phyloP scores from a whole-genome alignment of 495 filamentous ascomycete genomes.

The Neurospora sp. region DNA sequence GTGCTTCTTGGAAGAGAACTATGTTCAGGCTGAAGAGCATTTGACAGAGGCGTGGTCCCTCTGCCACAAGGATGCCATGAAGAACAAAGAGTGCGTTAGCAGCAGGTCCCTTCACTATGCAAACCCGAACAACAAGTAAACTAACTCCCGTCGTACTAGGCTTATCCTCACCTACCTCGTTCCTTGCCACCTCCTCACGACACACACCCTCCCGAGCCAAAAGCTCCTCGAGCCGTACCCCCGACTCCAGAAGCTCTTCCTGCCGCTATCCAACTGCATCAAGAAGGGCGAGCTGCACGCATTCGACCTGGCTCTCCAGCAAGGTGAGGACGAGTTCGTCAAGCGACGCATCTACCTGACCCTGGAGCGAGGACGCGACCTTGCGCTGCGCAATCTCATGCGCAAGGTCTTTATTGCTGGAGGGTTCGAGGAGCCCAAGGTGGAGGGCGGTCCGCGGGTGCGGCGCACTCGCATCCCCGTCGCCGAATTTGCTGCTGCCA shows the following conservation, averaged over 20 bases:
- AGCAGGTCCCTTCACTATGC: not conserved
- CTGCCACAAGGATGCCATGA: slow-evolving; percentile 58
- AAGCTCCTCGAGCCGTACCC: slow-evolving; percentile 65
- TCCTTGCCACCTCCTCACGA: slow-evolving; percentile 80
- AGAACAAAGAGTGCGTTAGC: slow-evolving; percentile 64
- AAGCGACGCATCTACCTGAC: slow-evolving; percentile 93
- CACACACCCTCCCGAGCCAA: slow-evolving; percentile 66
- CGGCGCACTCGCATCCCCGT: slow-evolving; percentile 71
- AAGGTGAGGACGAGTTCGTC: slow-evolving; percentile 79
- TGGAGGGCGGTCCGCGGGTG: slow-evolving; percentile 45
- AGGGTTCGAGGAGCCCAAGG: slow-evolving; percentile 65
- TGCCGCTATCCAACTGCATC: slow-evolving; percentile 66
- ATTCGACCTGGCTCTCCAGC: slow-evolving; percentile 74
- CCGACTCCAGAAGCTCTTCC: slow-evolving; percentile 65
- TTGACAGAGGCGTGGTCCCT: slow-evolving; percentile 66
- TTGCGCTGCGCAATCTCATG: slow-evolving; percentile 79
- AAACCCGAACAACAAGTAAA: not conserved
- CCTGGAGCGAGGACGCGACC: slow-evolving; percentile 81
- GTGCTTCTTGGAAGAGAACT: slow-evolving; percentile 85
- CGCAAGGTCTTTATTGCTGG: slow-evolving; percentile 79
- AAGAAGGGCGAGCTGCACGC: slow-evolving; percentile 67
- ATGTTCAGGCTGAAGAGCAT: slow-evolving; percentile 69
- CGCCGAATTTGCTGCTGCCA: slow-evolving; percentile 58
- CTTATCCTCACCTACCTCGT: slow-evolving; percentile 93
- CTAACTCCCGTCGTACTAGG: slow-evolving; percentile 30